Evolutionary conservation across 345 rosid species (phyloP).

Genomic region (Linum tenue): DNA sequence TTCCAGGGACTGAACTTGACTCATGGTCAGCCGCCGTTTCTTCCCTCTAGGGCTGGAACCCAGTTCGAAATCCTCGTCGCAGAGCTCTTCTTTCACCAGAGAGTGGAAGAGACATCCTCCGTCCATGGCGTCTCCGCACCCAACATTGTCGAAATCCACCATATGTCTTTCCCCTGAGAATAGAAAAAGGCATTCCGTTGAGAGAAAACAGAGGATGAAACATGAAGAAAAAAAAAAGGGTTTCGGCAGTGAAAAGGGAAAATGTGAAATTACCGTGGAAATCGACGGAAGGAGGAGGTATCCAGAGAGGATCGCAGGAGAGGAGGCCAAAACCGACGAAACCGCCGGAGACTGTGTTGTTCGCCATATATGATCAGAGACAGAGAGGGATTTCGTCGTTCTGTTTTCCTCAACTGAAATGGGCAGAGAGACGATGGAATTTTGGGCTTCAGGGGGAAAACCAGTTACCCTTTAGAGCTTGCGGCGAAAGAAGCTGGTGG

Average conservation of each 20-base stretch:
- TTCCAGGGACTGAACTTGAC: background rate
- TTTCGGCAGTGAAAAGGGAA: background rate
- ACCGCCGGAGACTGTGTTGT: background rate
- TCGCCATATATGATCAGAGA: background rate
- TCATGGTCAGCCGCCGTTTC: slow-evolving; percentile 1
- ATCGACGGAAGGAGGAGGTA: background rate
- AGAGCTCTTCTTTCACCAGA: background rate
- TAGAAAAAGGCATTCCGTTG: background rate
- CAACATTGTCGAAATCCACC: background rate
- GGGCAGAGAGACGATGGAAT: background rate
- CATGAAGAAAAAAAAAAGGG: background rate
- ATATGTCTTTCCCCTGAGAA: background rate
- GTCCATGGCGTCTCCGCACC: background rate
- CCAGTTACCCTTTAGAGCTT: background rate
- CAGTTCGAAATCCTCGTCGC: slow-evolving; percentile 1
- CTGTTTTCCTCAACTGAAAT: too few relatives aligned
- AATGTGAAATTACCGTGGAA: background rate
- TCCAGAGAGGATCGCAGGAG: background rate
- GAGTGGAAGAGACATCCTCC: background rate
- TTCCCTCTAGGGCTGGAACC: background rate
- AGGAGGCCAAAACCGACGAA: background rate
- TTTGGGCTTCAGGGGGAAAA: too few relatives aligned
- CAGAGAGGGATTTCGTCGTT: too few relatives aligned
- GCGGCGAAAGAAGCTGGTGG: background rate
- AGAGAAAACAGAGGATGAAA: background rate